These are phyloP conservation scores for Aquilaria yunnanensis DNA, from an alignment of 345 rosid species.

Conservation along the genomic window DNA sequence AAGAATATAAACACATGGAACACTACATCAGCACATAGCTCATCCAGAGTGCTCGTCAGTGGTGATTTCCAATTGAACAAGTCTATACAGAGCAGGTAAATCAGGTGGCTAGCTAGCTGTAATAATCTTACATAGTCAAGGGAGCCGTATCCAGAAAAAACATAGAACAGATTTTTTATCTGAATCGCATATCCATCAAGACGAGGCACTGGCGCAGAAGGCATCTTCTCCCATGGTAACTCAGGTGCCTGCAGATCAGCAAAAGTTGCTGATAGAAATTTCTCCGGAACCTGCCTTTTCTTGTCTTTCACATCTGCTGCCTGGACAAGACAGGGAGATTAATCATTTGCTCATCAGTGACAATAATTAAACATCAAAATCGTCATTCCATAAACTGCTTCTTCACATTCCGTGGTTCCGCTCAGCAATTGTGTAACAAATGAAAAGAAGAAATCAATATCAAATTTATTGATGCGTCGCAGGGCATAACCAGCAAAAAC, in stretches of 20 bases:
- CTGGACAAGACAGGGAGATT: conserved; percentile 18
- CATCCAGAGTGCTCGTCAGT: too few species aligned
- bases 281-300: conserved; percentile 12
- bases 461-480: neutral
- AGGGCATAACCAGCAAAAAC: neutral
- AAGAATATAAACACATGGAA: conserved; percentile 4
- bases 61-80: neutral
- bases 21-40: neutral
- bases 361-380: neutral
- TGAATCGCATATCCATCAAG: conserved; percentile 77
- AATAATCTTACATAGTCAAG: conserved; percentile 46
- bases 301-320: conserved; percentile 15
- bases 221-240: conserved; percentile 69
- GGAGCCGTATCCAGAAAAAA: conserved; percentile 60
- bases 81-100: neutral
- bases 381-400: too few species aligned
- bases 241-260: conserved; percentile 78
- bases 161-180: conserved; percentile 61
- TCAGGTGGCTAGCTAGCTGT: neutral
- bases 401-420: too few species aligned
- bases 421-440: too few species aligned
- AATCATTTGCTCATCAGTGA: neutral
- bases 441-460: too few species aligned
- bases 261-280: conserved; percentile 50
- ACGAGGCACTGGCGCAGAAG: conserved; percentile 82